Percentiles rank a stretch among this genome's conserved stretches.
These are phyloP conservation scores for Dioscorea cayenensis DNA, from an alignment of 116 monocot genomes.

Conservation along the genomic window DNA sequence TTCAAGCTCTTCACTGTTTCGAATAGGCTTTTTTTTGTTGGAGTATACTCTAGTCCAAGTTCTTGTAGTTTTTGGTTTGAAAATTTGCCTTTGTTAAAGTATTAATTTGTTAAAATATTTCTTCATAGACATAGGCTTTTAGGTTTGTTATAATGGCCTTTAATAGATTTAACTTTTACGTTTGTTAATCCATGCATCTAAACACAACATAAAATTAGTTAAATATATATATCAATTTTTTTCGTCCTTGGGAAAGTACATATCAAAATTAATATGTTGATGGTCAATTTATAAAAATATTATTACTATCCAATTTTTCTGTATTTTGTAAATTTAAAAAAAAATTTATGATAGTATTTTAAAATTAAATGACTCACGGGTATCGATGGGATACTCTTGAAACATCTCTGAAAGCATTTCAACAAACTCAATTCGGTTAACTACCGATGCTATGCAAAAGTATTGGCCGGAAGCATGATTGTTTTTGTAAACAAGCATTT, in stretches of 20 bases:
- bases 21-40: slow-evolving; percentile 2
- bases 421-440: background rate
- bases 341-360: too few species aligned
- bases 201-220: too few species aligned
- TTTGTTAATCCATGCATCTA: background rate
- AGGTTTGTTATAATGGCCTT: too few species aligned
- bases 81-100: background rate
- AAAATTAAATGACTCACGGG: background rate
- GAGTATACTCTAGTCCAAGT: background rate
- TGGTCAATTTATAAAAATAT: too few species aligned
- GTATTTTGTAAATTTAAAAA: too few species aligned
- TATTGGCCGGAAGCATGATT: background rate
- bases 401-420: background rate
- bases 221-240: too few species aligned
- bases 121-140: too few species aligned
- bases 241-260: too few species aligned
- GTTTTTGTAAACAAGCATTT: background rate
- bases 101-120: too few species aligned
- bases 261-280: too few species aligned
- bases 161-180: too few species aligned
- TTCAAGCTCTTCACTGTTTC: slow-evolving; percentile 8
- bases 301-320: too few species aligned
- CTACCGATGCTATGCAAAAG: background rate
- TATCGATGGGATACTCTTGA: background rate
- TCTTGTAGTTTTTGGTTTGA: background rate